These are phyloP conservation scores for Vitis labrusca DNA, from an alignment of 164 flowering plant genomes.

Conservation along the genomic window DNA sequence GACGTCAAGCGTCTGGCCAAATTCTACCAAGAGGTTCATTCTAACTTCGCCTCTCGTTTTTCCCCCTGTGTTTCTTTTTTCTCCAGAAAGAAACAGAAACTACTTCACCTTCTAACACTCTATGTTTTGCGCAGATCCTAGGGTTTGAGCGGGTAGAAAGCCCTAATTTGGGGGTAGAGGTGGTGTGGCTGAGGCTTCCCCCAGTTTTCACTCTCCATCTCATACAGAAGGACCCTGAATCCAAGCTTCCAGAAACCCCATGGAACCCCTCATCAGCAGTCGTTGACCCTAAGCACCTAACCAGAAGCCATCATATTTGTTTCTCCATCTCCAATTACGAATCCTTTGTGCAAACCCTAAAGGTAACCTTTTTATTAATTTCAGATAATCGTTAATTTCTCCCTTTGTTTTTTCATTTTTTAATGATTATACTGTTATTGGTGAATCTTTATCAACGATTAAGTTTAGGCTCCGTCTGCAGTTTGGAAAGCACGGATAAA, in stretches of 20 bases:
- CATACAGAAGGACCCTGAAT: slow-evolving; percentile 55
- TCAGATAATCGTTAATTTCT: no score
- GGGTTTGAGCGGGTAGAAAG: slow-evolving; percentile 84
- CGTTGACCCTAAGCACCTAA: slow-evolving; percentile 59
- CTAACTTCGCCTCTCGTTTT: not conserved
- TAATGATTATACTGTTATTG: no score
- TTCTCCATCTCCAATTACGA: slow-evolving; percentile 74
- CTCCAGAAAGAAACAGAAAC: no score
- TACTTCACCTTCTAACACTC: no score
- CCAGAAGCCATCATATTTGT: slow-evolving; percentile 79
- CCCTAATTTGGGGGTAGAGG: slow-evolving; percentile 64
- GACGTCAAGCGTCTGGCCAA: slow-evolving; percentile 77
- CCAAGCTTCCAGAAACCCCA: slow-evolving; percentile 76
- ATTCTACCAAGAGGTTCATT: slow-evolving; percentile 81
- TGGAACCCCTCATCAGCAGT: slow-evolving; percentile 46
- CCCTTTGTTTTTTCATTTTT: no score
- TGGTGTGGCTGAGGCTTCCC: slow-evolving; percentile 68
- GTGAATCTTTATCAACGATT: no score
- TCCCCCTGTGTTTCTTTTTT: not conserved
- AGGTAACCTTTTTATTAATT: slow-evolving; percentile 36
- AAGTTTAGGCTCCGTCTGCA: no score
- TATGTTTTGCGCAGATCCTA: slow-evolving; percentile 42
- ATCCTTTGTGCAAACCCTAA: slow-evolving; percentile 54
- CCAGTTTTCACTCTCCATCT: slow-evolving; percentile 56
- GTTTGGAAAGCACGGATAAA: no score